phyloP scores from a whole-genome alignment of 345 rosid genomes.

The Pelargonium nanum region DNA sequence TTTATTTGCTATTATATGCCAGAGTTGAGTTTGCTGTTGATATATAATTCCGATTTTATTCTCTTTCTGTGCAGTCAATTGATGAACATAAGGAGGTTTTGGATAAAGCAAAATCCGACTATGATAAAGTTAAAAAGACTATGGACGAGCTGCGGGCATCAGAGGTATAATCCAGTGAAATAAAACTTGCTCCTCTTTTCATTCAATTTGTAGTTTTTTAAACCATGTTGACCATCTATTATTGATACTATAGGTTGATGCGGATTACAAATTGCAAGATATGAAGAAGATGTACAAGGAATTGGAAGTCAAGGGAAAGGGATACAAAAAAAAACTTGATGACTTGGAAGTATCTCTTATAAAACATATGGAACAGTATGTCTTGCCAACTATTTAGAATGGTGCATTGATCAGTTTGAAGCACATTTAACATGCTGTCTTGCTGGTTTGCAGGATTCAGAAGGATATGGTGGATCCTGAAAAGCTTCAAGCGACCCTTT shows the following conservation, averaged over 20 bases:
- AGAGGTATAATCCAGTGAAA: slow-evolving; percentile 42
- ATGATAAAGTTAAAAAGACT: slow-evolving; percentile 55
- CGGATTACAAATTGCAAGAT: slow-evolving; percentile 67
- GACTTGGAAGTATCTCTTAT: slow-evolving; percentile 59
- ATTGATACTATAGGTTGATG: slow-evolving; percentile 59
- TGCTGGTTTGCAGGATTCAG: slow-evolving; percentile 56
- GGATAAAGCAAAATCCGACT: slow-evolving; percentile 50
- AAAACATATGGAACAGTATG: slow-evolving; percentile 89
- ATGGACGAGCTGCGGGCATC: slow-evolving; percentile 81
- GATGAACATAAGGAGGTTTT: slow-evolving; percentile 71
- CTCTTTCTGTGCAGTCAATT: slow-evolving; percentile 38
- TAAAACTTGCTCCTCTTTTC: slow-evolving; percentile 6
- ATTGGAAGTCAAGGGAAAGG: slow-evolving; percentile 69
- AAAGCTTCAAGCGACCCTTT: slow-evolving; percentile 73
- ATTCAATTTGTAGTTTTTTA: slow-evolving; percentile 7
- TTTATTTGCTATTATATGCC: background rate
- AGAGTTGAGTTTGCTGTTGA: slow-evolving; percentile 1
- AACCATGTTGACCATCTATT: slow-evolving; percentile 7
- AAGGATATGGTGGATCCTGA: slow-evolving; percentile 82
- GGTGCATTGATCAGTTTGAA: slow-evolving; percentile 9
- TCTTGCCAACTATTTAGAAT: slow-evolving; percentile 10
- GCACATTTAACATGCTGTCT: slow-evolving; percentile 13
- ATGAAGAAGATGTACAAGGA: slow-evolving; percentile 64
- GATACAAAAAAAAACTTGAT: slow-evolving; percentile 65
- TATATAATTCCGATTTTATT: slow-evolving; percentile 7